A percentile compares a stretch with the other conserved stretches of the same genome.
Evolutionary conservation across 768 basidiomycete genomes (phyloP).

Genomic region (Cyclocybe aegerita): DNA sequence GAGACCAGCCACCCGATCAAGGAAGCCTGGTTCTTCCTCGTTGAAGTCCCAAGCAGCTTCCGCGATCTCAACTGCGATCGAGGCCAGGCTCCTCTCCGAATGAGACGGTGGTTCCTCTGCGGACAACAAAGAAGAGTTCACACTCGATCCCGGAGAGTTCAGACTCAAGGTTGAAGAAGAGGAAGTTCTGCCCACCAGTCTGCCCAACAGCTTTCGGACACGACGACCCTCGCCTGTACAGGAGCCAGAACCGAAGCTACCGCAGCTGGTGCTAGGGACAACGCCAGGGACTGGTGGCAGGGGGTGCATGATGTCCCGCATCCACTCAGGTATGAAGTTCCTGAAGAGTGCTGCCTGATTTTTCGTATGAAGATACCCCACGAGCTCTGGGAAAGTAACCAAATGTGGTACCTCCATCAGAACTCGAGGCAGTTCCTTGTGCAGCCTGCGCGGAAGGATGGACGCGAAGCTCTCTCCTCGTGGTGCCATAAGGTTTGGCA

Average conservation of each 20-base stretch:
- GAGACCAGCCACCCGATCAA: too few species aligned
- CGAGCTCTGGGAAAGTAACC: slow-evolving; percentile 31
- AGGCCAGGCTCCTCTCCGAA: too few species aligned
- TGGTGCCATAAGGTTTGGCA: slow-evolving; percentile 28
- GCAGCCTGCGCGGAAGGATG: slow-evolving; percentile 29
- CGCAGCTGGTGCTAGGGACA: background rate
- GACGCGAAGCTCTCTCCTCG: slow-evolving; percentile 3
- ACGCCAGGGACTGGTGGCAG: slow-evolving; percentile 14
- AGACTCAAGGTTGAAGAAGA: too few species aligned
- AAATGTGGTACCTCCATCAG: slow-evolving; percentile 31
- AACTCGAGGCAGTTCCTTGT: slow-evolving; percentile 33
- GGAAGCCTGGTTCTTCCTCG: too few species aligned
- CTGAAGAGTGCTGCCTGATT: slow-evolving; percentile 38
- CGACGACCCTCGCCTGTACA: too few species aligned
- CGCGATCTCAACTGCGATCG: too few species aligned
- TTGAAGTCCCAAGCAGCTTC: too few species aligned
- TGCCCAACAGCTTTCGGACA: too few species aligned
- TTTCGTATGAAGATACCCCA: slow-evolving; percentile 37
- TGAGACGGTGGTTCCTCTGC: too few species aligned
- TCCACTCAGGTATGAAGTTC: slow-evolving; percentile 35
- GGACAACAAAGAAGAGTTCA: too few species aligned
- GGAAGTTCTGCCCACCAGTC: too few species aligned
- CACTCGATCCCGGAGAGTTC: too few species aligned
- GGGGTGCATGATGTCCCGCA: slow-evolving; percentile 35
- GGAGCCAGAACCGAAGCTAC: background rate